Evolutionary conservation across 257 asterid genomes (phyloP).

Genomic region (Plantago major): DNA sequence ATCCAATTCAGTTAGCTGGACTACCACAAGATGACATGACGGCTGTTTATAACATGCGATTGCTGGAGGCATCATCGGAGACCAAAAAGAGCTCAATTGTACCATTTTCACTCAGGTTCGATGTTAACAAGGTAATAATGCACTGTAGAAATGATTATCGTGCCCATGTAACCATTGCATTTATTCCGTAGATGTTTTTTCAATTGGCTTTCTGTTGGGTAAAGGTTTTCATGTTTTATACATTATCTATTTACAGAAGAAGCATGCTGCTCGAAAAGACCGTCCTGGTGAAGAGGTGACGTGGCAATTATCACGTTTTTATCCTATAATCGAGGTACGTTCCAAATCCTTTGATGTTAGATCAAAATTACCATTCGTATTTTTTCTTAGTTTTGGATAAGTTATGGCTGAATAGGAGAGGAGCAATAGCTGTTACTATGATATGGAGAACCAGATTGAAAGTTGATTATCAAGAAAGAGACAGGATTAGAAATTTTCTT

Average conservation of each 20-base stretch:
- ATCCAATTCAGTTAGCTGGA: slow-evolving; percentile 66
- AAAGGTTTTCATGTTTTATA: background rate
- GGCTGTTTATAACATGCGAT: slow-evolving; percentile 94
- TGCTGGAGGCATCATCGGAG: slow-evolving; percentile 71
- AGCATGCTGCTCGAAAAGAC: slow-evolving; percentile 84
- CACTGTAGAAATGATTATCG: slow-evolving; percentile 12
- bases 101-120: slow-evolving; percentile 85
- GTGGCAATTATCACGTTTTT: slow-evolving; percentile 95
- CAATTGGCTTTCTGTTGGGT: background rate
- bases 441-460: slow-evolving; percentile 1
- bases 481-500: background rate
- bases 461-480: background rate
- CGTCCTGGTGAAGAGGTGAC: slow-evolving; percentile 69
- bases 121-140: slow-evolving; percentile 74
- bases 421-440: slow-evolving; percentile 4
- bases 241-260: slow-evolving; percentile 54
- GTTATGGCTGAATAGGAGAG: slow-evolving; percentile 18
- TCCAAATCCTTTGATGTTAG: slow-evolving; percentile 9
- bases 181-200: slow-evolving; percentile 11
- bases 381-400: slow-evolving; percentile 15
- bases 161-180: slow-evolving; percentile 17
- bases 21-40: slow-evolving; percentile 73
- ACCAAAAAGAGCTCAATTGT: slow-evolving; percentile 64
- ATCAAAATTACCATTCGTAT: slow-evolving; percentile 12
- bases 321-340: slow-evolving; percentile 91